Evolutionary conservation across 306 rosid genomes (phyloP), one percentile per base, ranked within the genome.

Genomic region (Cicer arietinum): DNA sequence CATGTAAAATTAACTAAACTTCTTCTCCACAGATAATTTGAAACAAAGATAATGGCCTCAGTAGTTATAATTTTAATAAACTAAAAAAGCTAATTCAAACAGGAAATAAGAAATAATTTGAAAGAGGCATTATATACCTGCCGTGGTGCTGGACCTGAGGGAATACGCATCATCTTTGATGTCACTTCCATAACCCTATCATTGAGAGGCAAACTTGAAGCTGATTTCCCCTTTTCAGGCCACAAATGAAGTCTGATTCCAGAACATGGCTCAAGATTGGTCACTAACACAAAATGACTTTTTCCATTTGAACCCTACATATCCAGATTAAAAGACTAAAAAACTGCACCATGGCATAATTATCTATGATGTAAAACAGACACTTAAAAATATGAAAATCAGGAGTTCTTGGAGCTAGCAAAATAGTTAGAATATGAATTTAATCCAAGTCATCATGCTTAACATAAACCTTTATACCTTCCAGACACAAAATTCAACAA

Each of bases 91-190:
- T 69, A 7, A 81, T 60, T 80, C 68, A 69, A 37, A 69, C 46
- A 69, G 79, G 71, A 61, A 43, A 69, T 47, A 77, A 58, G 59
- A 73, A 58, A 60, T 43, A 61, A 62, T 17, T 12, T 41, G 9
- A 80, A 64, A 70, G 59, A 56, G 41, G 18, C 57, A 85, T 6
- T 37, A 60, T n/a, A 50, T 82, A 94, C 99, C 91, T 90, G 99
- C 71, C 88, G 86, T 66, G 99, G 99, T 84, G 99, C 93, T 42
- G 99, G 97, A 50, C 96, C 97, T 47, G 99, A 92, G 80, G 99
- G 99, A 90, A 95, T 88, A 81, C 51, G 91, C 88, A 90, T 92
- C 96, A 90, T 90, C 88, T 86, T 92, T 8, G 98, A 85, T 16
- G 99, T 95, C 78, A 95, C 97, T 77, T 95, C 99, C 13, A 85